phyloP scores from a whole-genome alignment of 352 stramenopile genomes.

The Phytophthora tubulina region DNA sequence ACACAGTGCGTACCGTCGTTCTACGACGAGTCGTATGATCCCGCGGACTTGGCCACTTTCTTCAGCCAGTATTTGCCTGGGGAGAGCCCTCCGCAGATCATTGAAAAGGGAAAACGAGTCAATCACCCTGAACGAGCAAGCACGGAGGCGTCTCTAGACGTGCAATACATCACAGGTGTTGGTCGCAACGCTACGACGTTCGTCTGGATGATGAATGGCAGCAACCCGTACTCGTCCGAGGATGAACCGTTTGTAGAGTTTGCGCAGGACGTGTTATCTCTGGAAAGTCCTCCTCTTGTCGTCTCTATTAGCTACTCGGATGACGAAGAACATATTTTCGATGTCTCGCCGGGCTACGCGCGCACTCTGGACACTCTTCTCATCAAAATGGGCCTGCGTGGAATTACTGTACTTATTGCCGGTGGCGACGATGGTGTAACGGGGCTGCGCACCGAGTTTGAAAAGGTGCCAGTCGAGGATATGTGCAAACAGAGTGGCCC shows the following conservation, averaged over 20 bases:
- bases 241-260: slow-evolving; percentile 92
- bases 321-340: slow-evolving; percentile 91
- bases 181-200: slow-evolving; percentile 81
- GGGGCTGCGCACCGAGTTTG: slow-evolving; percentile 72
- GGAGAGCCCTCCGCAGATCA: slow-evolving; percentile 54
- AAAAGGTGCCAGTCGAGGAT: slow-evolving; percentile 58
- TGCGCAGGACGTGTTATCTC: slow-evolving; percentile 66
- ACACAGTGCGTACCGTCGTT: slow-evolving; percentile 80
- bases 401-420: slow-evolving; percentile 89
- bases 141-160: slow-evolving; percentile 88
- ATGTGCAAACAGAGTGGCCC: slow-evolving; percentile 73
- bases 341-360: slow-evolving; percentile 77
- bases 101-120: slow-evolving; percentile 64
- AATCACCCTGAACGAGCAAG: slow-evolving; percentile 52
- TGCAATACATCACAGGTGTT: slow-evolving; percentile 92
- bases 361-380: slow-evolving; percentile 85
- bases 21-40: slow-evolving; percentile 75
- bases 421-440: slow-evolving; percentile 91
- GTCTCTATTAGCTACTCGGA: slow-evolving; percentile 93
- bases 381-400: slow-evolving; percentile 90
- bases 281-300: slow-evolving; percentile 81
- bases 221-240: slow-evolving; percentile 86
- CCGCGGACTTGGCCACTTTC: slow-evolving; percentile 66
- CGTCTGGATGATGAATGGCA: slow-evolving; percentile 83
- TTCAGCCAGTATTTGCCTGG: slow-evolving; percentile 61